Conservation (phyloP, 345 rosid species). For the Acer campestre region DNA sequence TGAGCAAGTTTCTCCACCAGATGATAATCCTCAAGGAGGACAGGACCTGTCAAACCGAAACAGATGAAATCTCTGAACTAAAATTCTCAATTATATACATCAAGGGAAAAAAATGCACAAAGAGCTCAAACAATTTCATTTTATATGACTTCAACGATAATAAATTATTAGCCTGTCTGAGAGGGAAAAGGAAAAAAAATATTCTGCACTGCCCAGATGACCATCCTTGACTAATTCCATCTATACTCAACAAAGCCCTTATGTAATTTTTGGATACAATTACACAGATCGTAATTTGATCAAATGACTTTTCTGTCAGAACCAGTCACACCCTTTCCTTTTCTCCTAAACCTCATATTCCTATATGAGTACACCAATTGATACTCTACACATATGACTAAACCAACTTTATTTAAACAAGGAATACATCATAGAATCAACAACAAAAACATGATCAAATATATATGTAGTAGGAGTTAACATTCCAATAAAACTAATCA, state of each 20-base stretch:
- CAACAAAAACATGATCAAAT: background rate
- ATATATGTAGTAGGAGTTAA: background rate
- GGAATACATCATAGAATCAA: background rate
- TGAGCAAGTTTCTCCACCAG: conserved; percentile 90
- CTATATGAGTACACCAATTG: no score
- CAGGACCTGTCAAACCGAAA: conserved; percentile 59
- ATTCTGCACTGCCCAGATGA: background rate
- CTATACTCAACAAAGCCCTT: background rate
- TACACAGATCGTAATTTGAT: background rate
- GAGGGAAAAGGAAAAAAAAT: background rate
- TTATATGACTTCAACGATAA: background rate
- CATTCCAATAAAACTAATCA: background rate
- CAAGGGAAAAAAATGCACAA: background rate
- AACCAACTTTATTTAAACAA: background rate
- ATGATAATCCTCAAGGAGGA: conserved; percentile 97
- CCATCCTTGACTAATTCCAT: background rate
- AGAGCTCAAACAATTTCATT: background rate
- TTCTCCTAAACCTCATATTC: background rate
- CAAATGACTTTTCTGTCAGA: background rate
- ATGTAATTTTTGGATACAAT: background rate
- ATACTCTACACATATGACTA: background rate
- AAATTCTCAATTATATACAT: background rate
- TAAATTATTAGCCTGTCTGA: background rate
- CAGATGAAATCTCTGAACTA: background rate
- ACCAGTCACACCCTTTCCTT: background rate